Conservation (phyloP, 2,329 filamentous ascomycete species). For the Cytospora piceae region DNA sequence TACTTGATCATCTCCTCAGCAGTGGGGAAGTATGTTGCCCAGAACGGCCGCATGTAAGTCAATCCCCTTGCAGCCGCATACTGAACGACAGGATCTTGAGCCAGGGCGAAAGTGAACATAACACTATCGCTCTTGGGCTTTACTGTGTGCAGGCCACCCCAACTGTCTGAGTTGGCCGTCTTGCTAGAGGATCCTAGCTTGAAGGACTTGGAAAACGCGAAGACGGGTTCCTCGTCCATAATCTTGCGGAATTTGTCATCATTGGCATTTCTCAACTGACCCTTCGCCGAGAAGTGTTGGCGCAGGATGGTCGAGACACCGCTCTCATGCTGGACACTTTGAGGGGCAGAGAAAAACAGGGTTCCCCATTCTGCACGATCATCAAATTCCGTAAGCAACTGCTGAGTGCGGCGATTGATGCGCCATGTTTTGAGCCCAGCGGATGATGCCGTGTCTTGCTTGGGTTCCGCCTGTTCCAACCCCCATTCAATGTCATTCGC, state of each 20-base stretch:
- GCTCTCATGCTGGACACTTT: conserved; percentile 68
- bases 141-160: background rate
- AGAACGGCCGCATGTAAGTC: conserved; percentile 78
- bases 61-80: conserved; percentile 77
- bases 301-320: conserved; percentile 70
- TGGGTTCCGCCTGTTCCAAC: conserved; percentile 50
- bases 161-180: conserved; percentile 32
- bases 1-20: conserved; percentile 69
- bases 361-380: conserved; percentile 86
- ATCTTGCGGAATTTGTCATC: conserved; percentile 71
- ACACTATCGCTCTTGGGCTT: conserved; percentile 53
- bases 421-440: conserved; percentile 67
- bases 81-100: conserved; percentile 79
- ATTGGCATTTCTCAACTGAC: conserved; percentile 66
- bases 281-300: conserved; percentile 69
- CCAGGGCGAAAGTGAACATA: conserved; percentile 75
- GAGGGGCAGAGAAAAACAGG: conserved; percentile 74
- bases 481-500: conserved; percentile 73
- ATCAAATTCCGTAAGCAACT: conserved; percentile 72
- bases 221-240: conserved; percentile 79
- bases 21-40: conserved; percentile 73
- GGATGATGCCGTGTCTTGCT: conserved; percentile 33
- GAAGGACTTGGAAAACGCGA: conserved; percentile 75
- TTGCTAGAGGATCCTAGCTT: conserved; percentile 42
- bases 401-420: conserved; percentile 61